A percentile compares a stretch with the other conserved stretches of the same genome.
These are phyloP conservation scores for Lachancea dasiensis DNA, from an alignment of 805 yeast species.

Conservation along the genomic window DNA sequence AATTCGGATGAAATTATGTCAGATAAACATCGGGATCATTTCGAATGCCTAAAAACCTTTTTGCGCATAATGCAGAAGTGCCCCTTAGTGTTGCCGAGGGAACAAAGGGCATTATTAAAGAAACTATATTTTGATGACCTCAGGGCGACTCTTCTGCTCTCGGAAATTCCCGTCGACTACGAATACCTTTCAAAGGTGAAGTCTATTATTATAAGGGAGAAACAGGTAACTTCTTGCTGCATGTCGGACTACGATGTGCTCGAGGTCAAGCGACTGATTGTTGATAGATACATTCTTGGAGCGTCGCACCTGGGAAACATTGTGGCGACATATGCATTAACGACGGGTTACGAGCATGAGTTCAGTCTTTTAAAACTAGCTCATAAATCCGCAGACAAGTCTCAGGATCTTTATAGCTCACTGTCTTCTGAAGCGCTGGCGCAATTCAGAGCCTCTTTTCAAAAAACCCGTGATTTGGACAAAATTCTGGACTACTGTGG, in stretches of 20 bases:
- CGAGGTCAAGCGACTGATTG: background rate
- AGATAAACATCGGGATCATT: background rate
- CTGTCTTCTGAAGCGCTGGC: background rate
- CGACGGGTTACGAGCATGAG: background rate
- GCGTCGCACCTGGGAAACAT: background rate
- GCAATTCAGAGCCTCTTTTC: constrained; percentile 1
- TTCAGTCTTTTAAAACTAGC: constrained; percentile 2
- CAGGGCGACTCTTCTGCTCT: background rate
- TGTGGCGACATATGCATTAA: background rate
- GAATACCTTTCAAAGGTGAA: constrained; percentile 1
- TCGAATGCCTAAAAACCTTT: background rate
- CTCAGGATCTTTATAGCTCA: constrained; percentile 1
- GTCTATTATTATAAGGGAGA: background rate
- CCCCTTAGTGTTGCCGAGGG: constrained; percentile 6
- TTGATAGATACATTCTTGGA: background rate
- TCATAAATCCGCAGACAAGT: background rate
- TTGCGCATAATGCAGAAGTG: constrained; percentile 11
- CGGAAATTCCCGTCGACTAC: background rate
- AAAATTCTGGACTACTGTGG: constrained; percentile 1
- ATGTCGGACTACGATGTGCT: background rate
- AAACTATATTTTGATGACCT: constrained; percentile 13
- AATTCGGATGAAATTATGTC: background rate
- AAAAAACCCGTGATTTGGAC: background rate
- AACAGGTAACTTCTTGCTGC: background rate
- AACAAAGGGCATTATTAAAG: constrained; percentile 1